These are phyloP conservation scores for Yamadazyma diddensiae DNA, from an alignment of 1,139 yeast genomes.

Conservation along the genomic window DNA sequence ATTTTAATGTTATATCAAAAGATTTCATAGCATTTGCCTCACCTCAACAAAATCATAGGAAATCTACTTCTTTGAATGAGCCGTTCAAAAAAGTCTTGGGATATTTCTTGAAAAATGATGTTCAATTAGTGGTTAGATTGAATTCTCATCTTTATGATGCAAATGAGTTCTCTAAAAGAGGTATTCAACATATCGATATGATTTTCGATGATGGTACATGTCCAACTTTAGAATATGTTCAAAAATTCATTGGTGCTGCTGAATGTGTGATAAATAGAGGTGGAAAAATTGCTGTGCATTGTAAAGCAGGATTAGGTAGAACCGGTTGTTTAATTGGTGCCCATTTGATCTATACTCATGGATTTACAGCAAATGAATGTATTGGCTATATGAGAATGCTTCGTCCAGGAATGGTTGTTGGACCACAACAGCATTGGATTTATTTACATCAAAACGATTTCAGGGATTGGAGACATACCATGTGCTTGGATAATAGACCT, in stretches of 20 bases:
- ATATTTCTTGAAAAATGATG: conserved; percentile 69
- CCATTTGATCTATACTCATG: conserved; percentile 90
- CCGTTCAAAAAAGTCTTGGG: conserved; percentile 79
- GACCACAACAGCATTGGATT: conserved; percentile 98
- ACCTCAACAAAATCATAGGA: conserved; percentile 68
- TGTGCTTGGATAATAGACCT: conserved; percentile 73
- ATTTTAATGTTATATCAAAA: conserved; percentile 85
- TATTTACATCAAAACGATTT: conserved; percentile 94
- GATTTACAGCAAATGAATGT: conserved; percentile 95
- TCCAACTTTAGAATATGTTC: conserved; percentile 90
- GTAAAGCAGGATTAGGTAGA: conserved; percentile 97
- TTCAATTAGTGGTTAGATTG: conserved; percentile 84
- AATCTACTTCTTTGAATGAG: conserved; percentile 53
- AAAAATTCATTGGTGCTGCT: conserved; percentile 90
- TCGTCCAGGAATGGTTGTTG: conserved; percentile 99
- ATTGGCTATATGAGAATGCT: conserved; percentile 95
- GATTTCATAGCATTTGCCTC: conserved; percentile 98
- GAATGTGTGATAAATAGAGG: conserved; percentile 81
- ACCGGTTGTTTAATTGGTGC: conserved; percentile 98
- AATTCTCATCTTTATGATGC: conserved; percentile 90
- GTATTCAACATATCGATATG: conserved; percentile 89
- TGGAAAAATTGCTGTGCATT: conserved; percentile 95
- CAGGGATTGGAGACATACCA: conserved; percentile 93
- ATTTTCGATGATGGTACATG: conserved; percentile 98
- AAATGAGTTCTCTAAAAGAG: conserved; percentile 74